Evolutionary conservation across 371 early-diverging fungal genomes (phyloP).

Genomic region (Apophysomyces sp.): DNA sequence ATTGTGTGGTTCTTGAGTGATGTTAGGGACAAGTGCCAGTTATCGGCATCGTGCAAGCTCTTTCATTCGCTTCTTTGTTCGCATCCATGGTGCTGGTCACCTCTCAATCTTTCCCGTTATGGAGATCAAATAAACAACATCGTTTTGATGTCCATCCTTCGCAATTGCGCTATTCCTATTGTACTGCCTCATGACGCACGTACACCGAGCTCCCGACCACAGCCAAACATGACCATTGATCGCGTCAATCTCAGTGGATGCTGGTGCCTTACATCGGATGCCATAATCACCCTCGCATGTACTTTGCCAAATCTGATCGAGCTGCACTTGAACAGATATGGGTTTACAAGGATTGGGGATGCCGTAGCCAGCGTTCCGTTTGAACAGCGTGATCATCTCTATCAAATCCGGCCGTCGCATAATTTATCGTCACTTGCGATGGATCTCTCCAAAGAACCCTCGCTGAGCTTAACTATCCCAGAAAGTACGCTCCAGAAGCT

Average conservation of each 20-base stretch:
- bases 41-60: slow-evolving; percentile 20
- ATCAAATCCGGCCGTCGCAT: slow-evolving; percentile 39
- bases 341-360: neutral
- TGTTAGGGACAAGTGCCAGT: slow-evolving; percentile 31
- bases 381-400: slow-evolving; percentile 39
- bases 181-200: neutral
- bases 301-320: slow-evolving; percentile 19
- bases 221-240: slow-evolving; percentile 3
- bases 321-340: slow-evolving; percentile 28
- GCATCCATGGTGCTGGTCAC: slow-evolving; percentile 33
- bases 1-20: slow-evolving; percentile 9
- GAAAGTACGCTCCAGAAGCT: slow-evolving; percentile 14
- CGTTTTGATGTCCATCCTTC: slow-evolving; percentile 23
- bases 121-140: slow-evolving; percentile 17
- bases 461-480: slow-evolving; percentile 17
- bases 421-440: slow-evolving; percentile 31
- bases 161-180: slow-evolving; percentile 17
- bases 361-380: slow-evolving; percentile 8
- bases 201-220: neutral
- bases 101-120: slow-evolving; percentile 32
- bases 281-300: slow-evolving; percentile 20
- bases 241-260: slow-evolving; percentile 41
- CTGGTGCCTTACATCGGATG: slow-evolving; percentile 24
- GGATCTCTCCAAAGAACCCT: slow-evolving; percentile 33
- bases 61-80: slow-evolving; percentile 16